Percentiles rank a stretch among this genome's conserved stretches.
Conservation (phyloP, 2,329 filamentous ascomycete genomes). For the Tolypocladium paradoxum region DNA sequence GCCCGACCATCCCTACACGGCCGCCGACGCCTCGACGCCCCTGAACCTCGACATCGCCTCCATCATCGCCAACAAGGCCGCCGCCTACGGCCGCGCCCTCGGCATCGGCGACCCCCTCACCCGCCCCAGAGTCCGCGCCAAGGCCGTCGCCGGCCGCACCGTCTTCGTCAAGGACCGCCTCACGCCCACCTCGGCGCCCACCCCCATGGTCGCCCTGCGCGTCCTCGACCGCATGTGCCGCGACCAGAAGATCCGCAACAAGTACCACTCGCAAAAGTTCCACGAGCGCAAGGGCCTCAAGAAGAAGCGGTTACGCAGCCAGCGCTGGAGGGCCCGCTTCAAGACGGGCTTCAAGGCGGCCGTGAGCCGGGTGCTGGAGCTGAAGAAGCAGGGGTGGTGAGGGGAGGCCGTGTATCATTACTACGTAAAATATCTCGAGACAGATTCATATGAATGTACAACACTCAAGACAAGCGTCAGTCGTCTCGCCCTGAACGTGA, state of each 20-base stretch:
- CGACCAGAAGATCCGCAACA: constrained; percentile 46
- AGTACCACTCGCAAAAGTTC: constrained; percentile 50
- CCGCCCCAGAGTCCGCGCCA: constrained; percentile 18
- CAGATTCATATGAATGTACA: background rate
- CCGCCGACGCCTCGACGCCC: constrained; percentile 10
- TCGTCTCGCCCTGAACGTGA: too few species aligned
- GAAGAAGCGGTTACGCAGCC: constrained; percentile 61
- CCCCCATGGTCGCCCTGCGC: constrained; percentile 32
- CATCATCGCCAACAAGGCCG: constrained; percentile 22
- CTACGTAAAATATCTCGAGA: too few species aligned
- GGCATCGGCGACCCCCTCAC: constrained; percentile 12
- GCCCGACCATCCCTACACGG: constrained; percentile 13
- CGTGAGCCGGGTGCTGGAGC: constrained; percentile 52
- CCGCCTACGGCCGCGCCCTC: constrained; percentile 10
- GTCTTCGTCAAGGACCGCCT: constrained; percentile 24
- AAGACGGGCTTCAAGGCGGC: constrained; percentile 56
- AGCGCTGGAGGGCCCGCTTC: constrained; percentile 61
- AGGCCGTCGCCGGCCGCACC: constrained; percentile 25
- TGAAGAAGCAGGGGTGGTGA: constrained; percentile 73
- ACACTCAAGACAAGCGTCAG: background rate
- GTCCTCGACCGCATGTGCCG: constrained; percentile 27
- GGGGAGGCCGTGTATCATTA: background rate
- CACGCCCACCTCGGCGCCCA: constrained; percentile 19
- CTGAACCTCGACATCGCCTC: constrained; percentile 21
- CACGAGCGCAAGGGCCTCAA: constrained; percentile 69